These are phyloP conservation scores for Gossypium gossypioides DNA, from an alignment of 441 rosid genomes.

Conservation along the genomic window DNA sequence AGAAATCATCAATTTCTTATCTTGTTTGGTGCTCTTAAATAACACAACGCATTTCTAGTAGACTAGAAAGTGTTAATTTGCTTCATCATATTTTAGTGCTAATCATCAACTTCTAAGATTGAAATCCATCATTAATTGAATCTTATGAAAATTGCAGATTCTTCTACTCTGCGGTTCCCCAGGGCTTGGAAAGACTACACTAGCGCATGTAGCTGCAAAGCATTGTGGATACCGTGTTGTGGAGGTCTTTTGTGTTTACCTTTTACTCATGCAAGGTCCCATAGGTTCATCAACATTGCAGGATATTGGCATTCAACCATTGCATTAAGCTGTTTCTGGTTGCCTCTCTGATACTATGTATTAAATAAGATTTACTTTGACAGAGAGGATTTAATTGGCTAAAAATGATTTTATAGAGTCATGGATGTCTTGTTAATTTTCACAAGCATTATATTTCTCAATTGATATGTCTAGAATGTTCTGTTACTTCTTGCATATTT, in stretches of 20 bases:
- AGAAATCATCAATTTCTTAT: slow-evolving; percentile 1
- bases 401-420: neutral
- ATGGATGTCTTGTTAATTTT: neutral
- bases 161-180: slow-evolving; percentile 97
- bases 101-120: neutral
- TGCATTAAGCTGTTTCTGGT: neutral
- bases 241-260: slow-evolving; percentile 50
- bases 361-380: slow-evolving; percentile 4
- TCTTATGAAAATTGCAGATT: slow-evolving; percentile 48
- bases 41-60: neutral
- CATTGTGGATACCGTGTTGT: slow-evolving; percentile 96
- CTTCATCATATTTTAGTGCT: neutral
- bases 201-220: slow-evolving; percentile 93
- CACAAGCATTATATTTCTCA: neutral
- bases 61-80: slow-evolving; percentile 1
- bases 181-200: slow-evolving; percentile 99
- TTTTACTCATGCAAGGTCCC: slow-evolving; percentile 17
- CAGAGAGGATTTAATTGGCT: neutral
- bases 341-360: neutral
- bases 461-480: neutral
- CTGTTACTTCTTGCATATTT: neutral
- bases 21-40: neutral
- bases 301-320: neutral
- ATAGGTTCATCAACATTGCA: slow-evolving; percentile 3
- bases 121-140: slow-evolving; percentile 8